Percentiles rank a stretch among this genome's conserved stretches.
Evolutionary conservation across 176 grass and related monocot species (phyloP).

Genomic region (Eleusine indica): DNA sequence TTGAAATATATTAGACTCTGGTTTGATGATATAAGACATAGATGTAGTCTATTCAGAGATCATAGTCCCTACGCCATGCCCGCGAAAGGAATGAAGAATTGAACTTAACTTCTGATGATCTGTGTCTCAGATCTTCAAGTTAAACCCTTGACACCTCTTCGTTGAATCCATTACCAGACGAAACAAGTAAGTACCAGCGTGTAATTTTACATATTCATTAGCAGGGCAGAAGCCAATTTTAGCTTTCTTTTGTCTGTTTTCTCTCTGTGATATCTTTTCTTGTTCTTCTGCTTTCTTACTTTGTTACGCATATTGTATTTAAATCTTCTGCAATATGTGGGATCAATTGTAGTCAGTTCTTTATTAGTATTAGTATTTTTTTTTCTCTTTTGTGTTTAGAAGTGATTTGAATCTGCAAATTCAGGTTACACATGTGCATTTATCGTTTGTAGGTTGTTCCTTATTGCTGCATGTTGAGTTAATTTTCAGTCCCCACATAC

Average conservation of each 20-base stretch:
- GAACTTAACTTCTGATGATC: constrained; percentile 4
- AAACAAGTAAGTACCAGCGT: constrained; percentile 43
- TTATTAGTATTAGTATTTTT: background rate
- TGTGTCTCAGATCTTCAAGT: background rate
- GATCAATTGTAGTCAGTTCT: constrained; percentile 20
- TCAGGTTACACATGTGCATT: constrained; percentile 13
- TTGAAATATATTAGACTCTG: constrained; percentile 26
- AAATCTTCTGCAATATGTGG: constrained; percentile 7
- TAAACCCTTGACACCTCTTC: constrained; percentile 9
- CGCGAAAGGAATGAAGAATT: background rate
- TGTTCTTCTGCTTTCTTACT: constrained; percentile 21
- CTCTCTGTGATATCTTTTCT: background rate
- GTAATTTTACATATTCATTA: background rate
- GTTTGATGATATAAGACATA: background rate
- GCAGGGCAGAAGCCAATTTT: background rate
- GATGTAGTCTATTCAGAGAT: constrained; percentile 19
- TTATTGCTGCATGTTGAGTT: constrained; percentile 27
- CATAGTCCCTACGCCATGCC: constrained; percentile 28
- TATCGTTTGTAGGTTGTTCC: background rate
- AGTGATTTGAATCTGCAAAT: background rate
- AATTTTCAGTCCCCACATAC: background rate
- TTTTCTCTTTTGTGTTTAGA: background rate
- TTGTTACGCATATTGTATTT: background rate
- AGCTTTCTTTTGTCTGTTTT: constrained; percentile 21
- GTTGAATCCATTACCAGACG: constrained; percentile 10